phyloP scores from a whole-genome alignment of 257 asterid species.

The Penstemon eatonii region DNA sequence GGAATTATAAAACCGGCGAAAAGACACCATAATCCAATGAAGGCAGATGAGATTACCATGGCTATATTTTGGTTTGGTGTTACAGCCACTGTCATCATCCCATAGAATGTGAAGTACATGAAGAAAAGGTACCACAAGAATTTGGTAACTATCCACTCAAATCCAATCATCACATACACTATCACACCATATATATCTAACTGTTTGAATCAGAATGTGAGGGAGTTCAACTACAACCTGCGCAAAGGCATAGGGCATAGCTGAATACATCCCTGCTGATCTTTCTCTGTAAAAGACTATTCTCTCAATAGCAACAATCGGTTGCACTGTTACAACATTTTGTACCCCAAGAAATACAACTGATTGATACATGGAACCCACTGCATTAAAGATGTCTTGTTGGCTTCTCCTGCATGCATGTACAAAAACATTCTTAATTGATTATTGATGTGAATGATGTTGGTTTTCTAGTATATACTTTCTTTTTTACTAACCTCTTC shows the following conservation, averaged over 20 bases:
- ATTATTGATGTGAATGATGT: not conserved
- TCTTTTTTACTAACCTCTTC: conserved; percentile 41
- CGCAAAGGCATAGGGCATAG: conserved; percentile 77
- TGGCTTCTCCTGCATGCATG: conserved; percentile 41
- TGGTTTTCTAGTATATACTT: not conserved
- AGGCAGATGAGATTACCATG: conserved; percentile 56
- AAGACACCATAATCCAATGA: conserved; percentile 64
- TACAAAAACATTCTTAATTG: not conserved
- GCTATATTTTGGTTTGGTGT: conserved; percentile 80
- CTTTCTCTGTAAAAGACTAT: conserved; percentile 84
- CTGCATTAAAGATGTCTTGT: conserved; percentile 74
- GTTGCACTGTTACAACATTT: conserved; percentile 74
- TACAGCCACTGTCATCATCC: conserved; percentile 78
- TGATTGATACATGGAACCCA: conserved; percentile 85
- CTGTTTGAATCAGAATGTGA: conserved; percentile 55
- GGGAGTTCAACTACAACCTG: conserved; percentile 78
- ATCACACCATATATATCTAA: conserved; percentile 56
- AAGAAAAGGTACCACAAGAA: conserved; percentile 76
- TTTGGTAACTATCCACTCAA: conserved; percentile 65
- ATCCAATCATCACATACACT: conserved; percentile 78
- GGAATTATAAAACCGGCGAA: conserved; percentile 86
- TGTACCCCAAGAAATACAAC: conserved; percentile 72
- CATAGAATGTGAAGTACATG: conserved; percentile 76
- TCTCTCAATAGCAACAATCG: conserved; percentile 73
- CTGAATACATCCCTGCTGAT: conserved; percentile 93